Conservation (phyloP, 2,329 filamentous ascomycete species). For the Oidium heveae region DNA sequence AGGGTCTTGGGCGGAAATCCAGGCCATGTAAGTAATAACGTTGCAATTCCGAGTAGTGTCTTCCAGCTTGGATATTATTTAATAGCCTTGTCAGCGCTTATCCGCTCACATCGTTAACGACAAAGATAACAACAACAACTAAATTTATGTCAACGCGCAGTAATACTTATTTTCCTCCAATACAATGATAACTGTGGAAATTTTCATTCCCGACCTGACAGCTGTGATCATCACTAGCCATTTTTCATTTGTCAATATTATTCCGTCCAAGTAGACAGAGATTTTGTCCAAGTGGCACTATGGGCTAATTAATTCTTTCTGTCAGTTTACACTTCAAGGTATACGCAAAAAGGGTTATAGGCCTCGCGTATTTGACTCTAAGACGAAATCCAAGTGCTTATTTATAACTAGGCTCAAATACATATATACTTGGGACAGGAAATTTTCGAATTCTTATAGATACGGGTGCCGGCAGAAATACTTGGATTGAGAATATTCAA, state of each 20-base stretch:
- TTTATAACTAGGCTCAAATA: slow-evolving; percentile 58
- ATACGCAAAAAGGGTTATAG: background rate
- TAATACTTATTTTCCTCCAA: background rate
- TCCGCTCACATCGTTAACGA: background rate
- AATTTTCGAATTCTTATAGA: slow-evolving; percentile 56
- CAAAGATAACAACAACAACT: background rate
- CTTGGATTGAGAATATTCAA: slow-evolving; percentile 45
- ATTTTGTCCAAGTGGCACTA: background rate
- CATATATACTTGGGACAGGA: slow-evolving; percentile 70
- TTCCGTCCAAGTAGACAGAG: background rate
- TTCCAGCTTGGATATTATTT: background rate
- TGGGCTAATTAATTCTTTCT: slow-evolving; percentile 1
- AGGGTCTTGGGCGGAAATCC: slow-evolving; percentile 80
- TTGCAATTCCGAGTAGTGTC: background rate
- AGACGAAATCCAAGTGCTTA: slow-evolving; percentile 16
- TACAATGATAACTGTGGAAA: background rate
- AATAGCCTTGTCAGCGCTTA: background rate
- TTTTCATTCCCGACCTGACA: background rate
- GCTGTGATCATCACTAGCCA: too few relatives aligned
- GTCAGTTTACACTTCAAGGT: slow-evolving; percentile 35
- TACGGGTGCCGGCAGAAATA: slow-evolving; percentile 51
- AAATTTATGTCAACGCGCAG: background rate
- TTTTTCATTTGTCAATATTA: too few relatives aligned
- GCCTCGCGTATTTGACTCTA: background rate
- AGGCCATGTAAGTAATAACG: slow-evolving; percentile 35